Evolutionary conservation across 192 early-diverging fungal genomes (phyloP).

Genomic region (Entophlyctis helioformis): DNA sequence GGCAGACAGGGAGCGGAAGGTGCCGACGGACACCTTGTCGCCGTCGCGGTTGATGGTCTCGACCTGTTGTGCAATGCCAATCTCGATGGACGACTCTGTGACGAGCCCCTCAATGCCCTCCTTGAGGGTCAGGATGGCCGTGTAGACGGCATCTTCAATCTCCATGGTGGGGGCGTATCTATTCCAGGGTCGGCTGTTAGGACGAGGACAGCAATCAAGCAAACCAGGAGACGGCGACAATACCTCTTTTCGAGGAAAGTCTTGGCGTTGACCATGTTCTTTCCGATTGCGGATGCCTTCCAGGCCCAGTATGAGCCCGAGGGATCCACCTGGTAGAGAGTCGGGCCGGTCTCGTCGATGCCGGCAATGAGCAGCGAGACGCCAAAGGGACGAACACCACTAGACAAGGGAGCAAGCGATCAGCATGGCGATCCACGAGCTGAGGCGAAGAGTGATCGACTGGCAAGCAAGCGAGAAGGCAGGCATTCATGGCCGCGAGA

Average conservation of each 20-base stretch:
- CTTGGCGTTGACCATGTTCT: slow-evolving; percentile 99
- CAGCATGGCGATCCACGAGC: too few relatives aligned
- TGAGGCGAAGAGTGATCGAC: too few relatives aligned
- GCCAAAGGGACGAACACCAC: slow-evolving; percentile 98
- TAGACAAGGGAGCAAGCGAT: slow-evolving; percentile 14
- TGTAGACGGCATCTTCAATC: slow-evolving; percentile 97
- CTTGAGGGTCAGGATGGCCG: slow-evolving; percentile 96
- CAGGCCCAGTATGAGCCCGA: slow-evolving; percentile 97
- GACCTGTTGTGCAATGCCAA: slow-evolving; percentile 63
- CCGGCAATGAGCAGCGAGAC: slow-evolving; percentile 95
- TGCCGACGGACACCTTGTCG: slow-evolving; percentile 41
- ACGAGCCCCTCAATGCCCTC: slow-evolving; percentile 98
- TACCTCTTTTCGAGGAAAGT: slow-evolving; percentile 97
- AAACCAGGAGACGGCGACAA: background rate
- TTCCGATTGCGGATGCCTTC: slow-evolving; percentile 98
- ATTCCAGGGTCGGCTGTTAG: background rate
- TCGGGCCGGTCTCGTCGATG: slow-evolving; percentile 80
- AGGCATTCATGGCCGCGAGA: too few relatives aligned
- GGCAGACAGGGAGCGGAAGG: slow-evolving; percentile 72
- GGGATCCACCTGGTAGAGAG: slow-evolving; percentile 97
- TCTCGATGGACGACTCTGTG: slow-evolving; percentile 91
- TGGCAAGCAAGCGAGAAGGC: too few relatives aligned
- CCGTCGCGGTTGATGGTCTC: slow-evolving; percentile 40
- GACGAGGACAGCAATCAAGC: background rate
- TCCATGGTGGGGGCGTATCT: slow-evolving; percentile 88